Base-by-base conservation (phyloP, 352 stramenopile species). In the Phytopythium kandeliae region DNA sequence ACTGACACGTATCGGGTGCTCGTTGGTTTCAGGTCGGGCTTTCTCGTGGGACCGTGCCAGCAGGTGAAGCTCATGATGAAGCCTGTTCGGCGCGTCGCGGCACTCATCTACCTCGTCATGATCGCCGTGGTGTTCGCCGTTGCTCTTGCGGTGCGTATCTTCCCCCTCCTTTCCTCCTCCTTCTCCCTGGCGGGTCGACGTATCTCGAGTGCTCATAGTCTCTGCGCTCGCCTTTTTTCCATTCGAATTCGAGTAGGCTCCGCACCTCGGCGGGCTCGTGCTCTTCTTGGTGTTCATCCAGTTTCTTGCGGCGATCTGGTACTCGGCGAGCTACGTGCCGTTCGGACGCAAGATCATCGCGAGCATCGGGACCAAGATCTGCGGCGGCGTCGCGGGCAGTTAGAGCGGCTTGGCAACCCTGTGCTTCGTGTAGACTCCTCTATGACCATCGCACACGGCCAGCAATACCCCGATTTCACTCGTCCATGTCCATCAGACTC, bases 21-120 rank as follows among this genome's bases (percentile, higher is more conserved):
- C 28, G 28, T 31, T 4, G 9, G 4, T 31, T 31, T 9, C 33
- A 90, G 82, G 0, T 94, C 84, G 5, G 84, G 80, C 0, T 94
- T 94, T 47, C 71, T 94, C 0, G 84, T 90, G 4, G 84, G 84
- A 5, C 84, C 80, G 0, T 77, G 60, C 63, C 78, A 92, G 70
- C 84, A 94, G 47, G 53, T 85, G 51, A 92, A 92, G 62, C 78
- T 90, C 54, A 94, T 94, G 84, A 86, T 91, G 60, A 91, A 92
- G 55, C 84, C 84, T 22, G 67, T 91, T 48, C 78, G 84, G 0
- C 73, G 84, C 22, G 62, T 91, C 40, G 84, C 80, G 0, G 76
- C 84, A 13, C 38, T 80, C 33, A 73, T 91, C 62, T 94, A 92
- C 62, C 48, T 94, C 13, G 33, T 55, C 19, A 90, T 92, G 81